phyloP scores from a whole-genome alignment of 1,284 basidiomycete genomes.

The Agroathelia rolfsii region DNA sequence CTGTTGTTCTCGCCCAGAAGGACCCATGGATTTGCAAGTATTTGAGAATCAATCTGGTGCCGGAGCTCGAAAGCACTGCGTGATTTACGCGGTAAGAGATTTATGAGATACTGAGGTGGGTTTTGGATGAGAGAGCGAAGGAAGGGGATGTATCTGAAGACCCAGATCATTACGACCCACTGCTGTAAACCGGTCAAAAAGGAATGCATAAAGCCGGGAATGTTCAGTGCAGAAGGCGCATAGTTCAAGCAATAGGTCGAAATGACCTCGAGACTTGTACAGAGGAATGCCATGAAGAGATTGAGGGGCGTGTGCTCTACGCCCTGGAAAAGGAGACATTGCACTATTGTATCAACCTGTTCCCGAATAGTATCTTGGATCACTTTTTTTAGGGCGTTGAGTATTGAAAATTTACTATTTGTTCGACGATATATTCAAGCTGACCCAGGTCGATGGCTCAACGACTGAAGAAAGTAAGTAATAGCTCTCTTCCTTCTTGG shows the following conservation, averaged over 20 bases:
- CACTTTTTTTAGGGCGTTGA: too few species aligned
- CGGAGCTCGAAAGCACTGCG: neutral
- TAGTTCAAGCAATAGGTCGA: slow-evolving; percentile 24
- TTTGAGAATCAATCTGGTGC: slow-evolving; percentile 19
- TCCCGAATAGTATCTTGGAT: too few species aligned
- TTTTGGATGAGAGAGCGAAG: slow-evolving; percentile 12
- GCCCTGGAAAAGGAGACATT: too few species aligned
- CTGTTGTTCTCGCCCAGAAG: slow-evolving; percentile 14
- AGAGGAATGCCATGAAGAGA: slow-evolving; percentile 25
- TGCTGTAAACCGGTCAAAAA: slow-evolving; percentile 19
- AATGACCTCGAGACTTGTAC: slow-evolving; percentile 26
- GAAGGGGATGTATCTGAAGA: slow-evolving; percentile 22
- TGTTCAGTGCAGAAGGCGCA: slow-evolving; percentile 18
- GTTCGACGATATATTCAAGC: slow-evolving; percentile 23
- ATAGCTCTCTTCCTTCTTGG: slow-evolving; percentile 19
- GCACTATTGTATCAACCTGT: too few species aligned
- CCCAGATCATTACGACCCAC: slow-evolving; percentile 18
- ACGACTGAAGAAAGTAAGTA: slow-evolving; percentile 25
- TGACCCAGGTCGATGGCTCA: slow-evolving; percentile 23
- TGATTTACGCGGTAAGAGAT: slow-evolving; percentile 12
- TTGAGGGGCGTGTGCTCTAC: slow-evolving; percentile 20
- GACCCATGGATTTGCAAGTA: slow-evolving; percentile 20
- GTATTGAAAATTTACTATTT: too few species aligned
- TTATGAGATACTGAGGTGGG: slow-evolving; percentile 19
- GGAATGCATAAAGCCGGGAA: slow-evolving; percentile 19